Evolutionary conservation across 257 asterid genomes (phyloP).

Genomic region (Sherardia arvensis): DNA sequence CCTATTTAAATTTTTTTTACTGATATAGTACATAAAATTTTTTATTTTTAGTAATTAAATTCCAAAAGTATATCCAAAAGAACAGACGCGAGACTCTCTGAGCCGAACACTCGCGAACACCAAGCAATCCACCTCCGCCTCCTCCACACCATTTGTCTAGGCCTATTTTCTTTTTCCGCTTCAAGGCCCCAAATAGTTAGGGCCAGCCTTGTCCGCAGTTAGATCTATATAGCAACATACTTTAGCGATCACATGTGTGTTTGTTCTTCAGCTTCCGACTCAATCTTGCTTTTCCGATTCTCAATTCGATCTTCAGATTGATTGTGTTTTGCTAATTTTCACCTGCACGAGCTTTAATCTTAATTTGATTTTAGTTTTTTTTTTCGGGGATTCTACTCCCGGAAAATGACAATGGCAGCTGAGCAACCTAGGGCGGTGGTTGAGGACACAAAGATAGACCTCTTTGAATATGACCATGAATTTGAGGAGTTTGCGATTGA

Average conservation of each 20-base stretch:
- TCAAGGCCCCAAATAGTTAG: too few species aligned
- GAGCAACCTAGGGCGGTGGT: constrained; percentile 61
- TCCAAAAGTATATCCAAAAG: too few species aligned
- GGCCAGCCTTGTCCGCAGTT: too few species aligned
- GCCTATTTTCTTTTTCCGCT: too few species aligned
- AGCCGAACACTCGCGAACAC: too few species aligned
- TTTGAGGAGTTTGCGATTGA: constrained; percentile 77
- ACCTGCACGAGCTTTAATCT: neutral
- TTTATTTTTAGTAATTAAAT: too few species aligned
- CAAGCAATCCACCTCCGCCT: too few species aligned
- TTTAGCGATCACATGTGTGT: neutral
- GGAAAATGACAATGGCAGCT: constrained; percentile 38
- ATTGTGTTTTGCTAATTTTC: neutral
- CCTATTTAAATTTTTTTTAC: too few species aligned
- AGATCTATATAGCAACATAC: neutral
- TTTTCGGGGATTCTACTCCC: neutral
- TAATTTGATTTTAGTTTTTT: neutral
- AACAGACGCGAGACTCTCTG: too few species aligned
- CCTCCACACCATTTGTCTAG: too few species aligned
- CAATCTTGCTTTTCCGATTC: neutral
- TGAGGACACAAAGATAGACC: constrained; percentile 64
- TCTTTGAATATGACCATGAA: constrained; percentile 81
- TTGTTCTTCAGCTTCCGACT: neutral
- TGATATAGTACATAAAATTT: too few species aligned
- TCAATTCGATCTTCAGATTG: neutral